Conservation (phyloP, 192 early-diverging fungal species). For the Backusella liffmaniae region DNA sequence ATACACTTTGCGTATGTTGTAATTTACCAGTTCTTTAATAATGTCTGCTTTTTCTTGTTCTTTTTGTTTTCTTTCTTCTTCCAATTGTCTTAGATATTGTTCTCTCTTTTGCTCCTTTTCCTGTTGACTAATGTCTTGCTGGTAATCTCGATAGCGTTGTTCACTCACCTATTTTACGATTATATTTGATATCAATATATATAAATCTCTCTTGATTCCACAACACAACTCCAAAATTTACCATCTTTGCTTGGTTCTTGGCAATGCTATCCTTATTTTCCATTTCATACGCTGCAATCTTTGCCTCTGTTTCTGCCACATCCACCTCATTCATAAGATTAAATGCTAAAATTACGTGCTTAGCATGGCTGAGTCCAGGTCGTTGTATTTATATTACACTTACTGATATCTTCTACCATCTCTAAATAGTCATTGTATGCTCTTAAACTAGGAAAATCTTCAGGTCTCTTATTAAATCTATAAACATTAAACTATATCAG, state of each 20-base stretch:
- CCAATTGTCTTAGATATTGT: constrained; percentile 65
- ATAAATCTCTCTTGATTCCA: neutral
- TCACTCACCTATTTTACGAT: constrained; percentile 51
- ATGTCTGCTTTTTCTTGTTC: constrained; percentile 63
- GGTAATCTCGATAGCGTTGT: constrained; percentile 43
- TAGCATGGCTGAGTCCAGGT: too few species aligned
- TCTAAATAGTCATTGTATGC: constrained; percentile 93
- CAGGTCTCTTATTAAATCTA: constrained; percentile 88
- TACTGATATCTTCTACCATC: constrained; percentile 83
- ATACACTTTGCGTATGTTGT: neutral
- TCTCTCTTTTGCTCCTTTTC: constrained; percentile 60
- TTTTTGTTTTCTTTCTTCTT: constrained; percentile 69
- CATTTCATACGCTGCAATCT: constrained; percentile 70
- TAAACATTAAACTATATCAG: neutral
- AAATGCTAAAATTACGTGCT: constrained; percentile 50
- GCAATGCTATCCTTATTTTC: constrained; percentile 83
- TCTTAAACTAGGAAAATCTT: constrained; percentile 76
- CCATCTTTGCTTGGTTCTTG: constrained; percentile 61
- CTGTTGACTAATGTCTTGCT: constrained; percentile 48
- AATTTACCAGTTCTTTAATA: constrained; percentile 69
- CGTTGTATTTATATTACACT: constrained; percentile 1
- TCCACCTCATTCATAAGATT: constrained; percentile 88
- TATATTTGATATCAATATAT: constrained; percentile 2
- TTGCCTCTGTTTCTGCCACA: constrained; percentile 73
- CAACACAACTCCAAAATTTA: constrained; percentile 21